A percentile compares a stretch with the other conserved stretches of the same genome.
phyloP scores from a whole-genome alignment of 345 rosid genomes.

The Zanthoxylum bungeanum region DNA sequence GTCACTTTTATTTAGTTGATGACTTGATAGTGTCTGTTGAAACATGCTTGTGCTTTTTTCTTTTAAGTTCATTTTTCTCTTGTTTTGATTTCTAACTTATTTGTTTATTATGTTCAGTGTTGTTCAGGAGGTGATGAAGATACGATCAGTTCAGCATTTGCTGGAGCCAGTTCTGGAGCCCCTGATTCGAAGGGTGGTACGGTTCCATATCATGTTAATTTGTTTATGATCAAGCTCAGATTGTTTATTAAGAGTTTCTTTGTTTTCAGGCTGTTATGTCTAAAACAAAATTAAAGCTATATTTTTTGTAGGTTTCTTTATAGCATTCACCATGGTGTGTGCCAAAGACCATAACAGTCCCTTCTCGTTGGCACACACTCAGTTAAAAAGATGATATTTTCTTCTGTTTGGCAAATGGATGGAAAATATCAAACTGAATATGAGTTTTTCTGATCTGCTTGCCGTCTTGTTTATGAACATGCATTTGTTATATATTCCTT shows the following conservation, averaged over 20 bases:
- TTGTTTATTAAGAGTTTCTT: neutral
- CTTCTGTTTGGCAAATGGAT: neutral
- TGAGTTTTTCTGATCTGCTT: neutral
- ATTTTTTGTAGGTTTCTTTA: neutral
- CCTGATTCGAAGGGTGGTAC: slow-evolving; percentile 91
- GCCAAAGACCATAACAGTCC: too few species aligned
- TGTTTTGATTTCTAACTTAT: slow-evolving; percentile 16
- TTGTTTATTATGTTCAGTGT: slow-evolving; percentile 51
- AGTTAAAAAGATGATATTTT: neutral
- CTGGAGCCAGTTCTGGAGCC: slow-evolving; percentile 95
- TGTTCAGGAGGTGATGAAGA: slow-evolving; percentile 86
- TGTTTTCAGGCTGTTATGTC: neutral
- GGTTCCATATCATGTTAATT: slow-evolving; percentile 11
- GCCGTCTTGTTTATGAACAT: neutral
- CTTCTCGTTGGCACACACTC: neutral
- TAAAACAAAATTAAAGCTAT: neutral
- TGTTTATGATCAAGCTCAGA: neutral
- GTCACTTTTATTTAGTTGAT: neutral
- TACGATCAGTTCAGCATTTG: slow-evolving; percentile 60
- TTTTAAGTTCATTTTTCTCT: neutral
- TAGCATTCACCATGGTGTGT: neutral
- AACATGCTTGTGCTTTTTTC: neutral
- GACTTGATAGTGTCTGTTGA: neutral
- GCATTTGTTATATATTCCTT: too few species aligned
- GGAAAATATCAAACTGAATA: neutral